Percentiles rank a stretch among this genome's conserved stretches.
Conservation (phyloP, 768 basidiomycete genomes). For the Melanogaster broomeanus region DNA sequence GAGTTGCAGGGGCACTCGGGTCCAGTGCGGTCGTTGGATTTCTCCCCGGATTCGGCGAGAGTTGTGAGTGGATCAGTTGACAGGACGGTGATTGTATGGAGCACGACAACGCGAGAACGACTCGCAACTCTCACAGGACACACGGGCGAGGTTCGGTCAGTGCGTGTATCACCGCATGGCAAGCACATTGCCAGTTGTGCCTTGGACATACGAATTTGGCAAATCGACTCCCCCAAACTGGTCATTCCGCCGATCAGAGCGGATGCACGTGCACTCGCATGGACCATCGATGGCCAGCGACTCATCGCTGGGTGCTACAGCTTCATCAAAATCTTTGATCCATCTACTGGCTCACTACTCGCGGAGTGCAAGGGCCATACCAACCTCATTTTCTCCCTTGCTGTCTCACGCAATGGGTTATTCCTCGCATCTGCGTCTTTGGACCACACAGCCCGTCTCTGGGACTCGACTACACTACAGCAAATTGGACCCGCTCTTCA, state of each 20-base stretch:
- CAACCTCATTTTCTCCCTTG: too few relatives aligned
- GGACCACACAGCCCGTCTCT: too few relatives aligned
- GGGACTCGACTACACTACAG: too few relatives aligned
- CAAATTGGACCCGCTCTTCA: too few relatives aligned
- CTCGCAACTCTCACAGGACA: constrained; percentile 2
- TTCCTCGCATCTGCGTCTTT: too few relatives aligned
- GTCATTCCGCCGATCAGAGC: too few relatives aligned
- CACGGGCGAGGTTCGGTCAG: not conserved
- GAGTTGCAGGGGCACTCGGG: not conserved
- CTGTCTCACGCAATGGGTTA: too few relatives aligned
- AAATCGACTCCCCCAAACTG: not conserved
- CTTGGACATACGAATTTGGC: not conserved
- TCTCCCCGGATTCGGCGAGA: too few relatives aligned
- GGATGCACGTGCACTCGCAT: not conserved
- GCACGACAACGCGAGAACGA: not conserved
- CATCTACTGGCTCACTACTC: not conserved
- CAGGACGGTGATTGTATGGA: not conserved
- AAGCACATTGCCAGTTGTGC: constrained; percentile 1
- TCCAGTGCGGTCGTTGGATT: not conserved
- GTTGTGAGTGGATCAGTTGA: not conserved
- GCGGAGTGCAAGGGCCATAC: too few relatives aligned
- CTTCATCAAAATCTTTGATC: constrained; percentile 1
- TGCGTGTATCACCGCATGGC: constrained; percentile 4
- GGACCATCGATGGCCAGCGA: not conserved
- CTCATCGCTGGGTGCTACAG: not conserved